A percentile compares a stretch with the other conserved stretches of the same genome.
These are phyloP conservation scores for Citrus medica DNA, from an alignment of 345 rosid species.

Conservation along the genomic window DNA sequence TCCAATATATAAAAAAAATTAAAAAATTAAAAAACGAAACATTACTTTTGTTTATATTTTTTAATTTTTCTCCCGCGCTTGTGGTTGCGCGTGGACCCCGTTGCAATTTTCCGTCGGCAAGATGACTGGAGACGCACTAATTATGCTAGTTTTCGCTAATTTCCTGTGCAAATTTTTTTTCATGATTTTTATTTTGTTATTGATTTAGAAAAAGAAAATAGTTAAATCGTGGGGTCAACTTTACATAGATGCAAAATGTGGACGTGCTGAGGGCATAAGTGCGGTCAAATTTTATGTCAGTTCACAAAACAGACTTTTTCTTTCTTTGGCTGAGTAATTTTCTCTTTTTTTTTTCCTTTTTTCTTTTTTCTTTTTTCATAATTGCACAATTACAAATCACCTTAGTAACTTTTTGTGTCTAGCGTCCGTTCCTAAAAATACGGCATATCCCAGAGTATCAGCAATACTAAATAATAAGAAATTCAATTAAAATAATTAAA, in stretches of 20 bases:
- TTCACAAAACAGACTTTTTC: background rate
- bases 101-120: constrained; percentile 2
- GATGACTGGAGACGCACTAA: constrained; percentile 17
- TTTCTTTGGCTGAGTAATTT: background rate
- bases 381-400: no score
- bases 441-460: no score
- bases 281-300: background rate
- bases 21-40: no score
- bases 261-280: background rate
- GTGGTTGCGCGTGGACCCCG: constrained; percentile 20
- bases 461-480: no score
- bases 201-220: background rate
- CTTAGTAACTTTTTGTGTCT: no score
- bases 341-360: no score
- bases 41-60: background rate
- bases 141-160: background rate
- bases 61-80: background rate
- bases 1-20: background rate
- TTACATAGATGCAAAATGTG: background rate
- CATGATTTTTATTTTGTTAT: no score
- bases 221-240: background rate
- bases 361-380: no score
- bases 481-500: no score
- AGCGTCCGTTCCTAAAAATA: no score
- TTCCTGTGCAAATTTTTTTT: background rate